Base-by-base conservation (phyloP, 169 alveolate species). In the Babesia bigemina region DNA sequence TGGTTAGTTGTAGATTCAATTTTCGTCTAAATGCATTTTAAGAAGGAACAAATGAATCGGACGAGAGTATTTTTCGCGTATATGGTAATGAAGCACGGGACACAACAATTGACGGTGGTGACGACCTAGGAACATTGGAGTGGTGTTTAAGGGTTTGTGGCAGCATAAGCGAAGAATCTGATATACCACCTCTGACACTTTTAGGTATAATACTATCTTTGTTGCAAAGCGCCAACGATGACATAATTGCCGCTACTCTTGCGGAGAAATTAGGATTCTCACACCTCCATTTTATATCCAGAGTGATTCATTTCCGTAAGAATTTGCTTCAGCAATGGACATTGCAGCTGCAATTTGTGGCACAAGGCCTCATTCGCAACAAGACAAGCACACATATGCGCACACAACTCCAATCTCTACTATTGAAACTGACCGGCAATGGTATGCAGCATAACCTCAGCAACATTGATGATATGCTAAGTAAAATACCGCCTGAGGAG, bases 261-360 rank as follows among this genome's bases (percentile, higher is more conserved):
- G 57, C 71, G 22, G 87, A 79, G 17, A 79, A 28, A 28, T 33
- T 79, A 28, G 87, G 87, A 17, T 60, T 63, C 57, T 59, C 42
- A n/a, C 29, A 79, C 47, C 44, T 74, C 13, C 26, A 79, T 61
- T 79, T 79, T 28, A 79, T 79, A 44, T 48, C 84, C 16, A 61
- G 61, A 26, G 76, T 79, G 47, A 70, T 79, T 12, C 71, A 53
- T 13, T 70, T 70, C 44, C 63, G 83, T 7, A 74, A 62, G 28
- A 79, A 71, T 70, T 28, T 79, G 22, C 24, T 58, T n/a, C 49
- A 56, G 62, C 84, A 79, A 48, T 79, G 87, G 87, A 57, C 44
- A 39, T n/a, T 63, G 13, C 65, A 39, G 70, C 67, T 79, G 24
- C 56, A 71, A 26, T 29, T 44, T 13, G 42, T 79, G 39, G 55